Evolutionary conservation across 352 stramenopile species (phyloP).

Genomic region (Pythium rhizo-oryzae): DNA sequence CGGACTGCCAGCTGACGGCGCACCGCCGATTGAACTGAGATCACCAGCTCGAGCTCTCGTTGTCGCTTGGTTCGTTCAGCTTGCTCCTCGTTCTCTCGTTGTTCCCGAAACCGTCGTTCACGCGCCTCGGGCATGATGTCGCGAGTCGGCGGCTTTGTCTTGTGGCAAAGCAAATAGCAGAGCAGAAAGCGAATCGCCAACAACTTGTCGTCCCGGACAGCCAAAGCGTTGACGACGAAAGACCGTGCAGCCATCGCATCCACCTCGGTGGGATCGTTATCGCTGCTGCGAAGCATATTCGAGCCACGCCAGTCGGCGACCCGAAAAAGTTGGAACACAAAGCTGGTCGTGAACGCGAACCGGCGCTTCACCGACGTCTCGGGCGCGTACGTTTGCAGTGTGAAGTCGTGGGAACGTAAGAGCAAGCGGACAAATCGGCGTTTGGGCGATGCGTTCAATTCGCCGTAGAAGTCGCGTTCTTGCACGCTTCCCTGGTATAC

Average conservation of each 20-base stretch:
- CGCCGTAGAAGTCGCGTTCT: background rate
- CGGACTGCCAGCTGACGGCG: conserved; percentile 41
- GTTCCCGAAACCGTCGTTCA: conserved; percentile 20
- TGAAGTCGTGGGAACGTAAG: conserved; percentile 35
- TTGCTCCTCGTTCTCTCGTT: conserved; percentile 1
- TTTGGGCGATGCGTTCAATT: background rate
- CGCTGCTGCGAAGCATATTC: background rate
- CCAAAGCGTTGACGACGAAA: conserved; percentile 11
- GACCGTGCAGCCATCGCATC: conserved; percentile 6
- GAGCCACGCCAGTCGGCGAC: conserved; percentile 30
- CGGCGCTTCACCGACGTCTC: conserved; percentile 30
- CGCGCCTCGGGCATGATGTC: conserved; percentile 47
- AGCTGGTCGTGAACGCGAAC: conserved; percentile 42
- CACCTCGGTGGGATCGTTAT: background rate
- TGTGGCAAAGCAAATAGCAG: conserved; percentile 42
- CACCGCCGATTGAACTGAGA: conserved; percentile 39
- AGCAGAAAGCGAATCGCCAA: conserved; percentile 37
- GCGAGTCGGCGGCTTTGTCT: conserved; percentile 29
- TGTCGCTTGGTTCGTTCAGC: background rate
- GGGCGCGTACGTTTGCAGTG: conserved; percentile 45
- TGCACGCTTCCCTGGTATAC: conserved; percentile 23
- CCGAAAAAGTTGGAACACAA: conserved; percentile 43
- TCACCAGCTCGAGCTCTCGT: conserved; percentile 22
- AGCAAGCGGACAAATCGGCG: conserved; percentile 38
- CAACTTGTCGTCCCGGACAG: background rate